These are phyloP conservation scores for Exophiala calicioides DNA, from an alignment of 2,329 filamentous ascomycete genomes.

Conservation along the genomic window DNA sequence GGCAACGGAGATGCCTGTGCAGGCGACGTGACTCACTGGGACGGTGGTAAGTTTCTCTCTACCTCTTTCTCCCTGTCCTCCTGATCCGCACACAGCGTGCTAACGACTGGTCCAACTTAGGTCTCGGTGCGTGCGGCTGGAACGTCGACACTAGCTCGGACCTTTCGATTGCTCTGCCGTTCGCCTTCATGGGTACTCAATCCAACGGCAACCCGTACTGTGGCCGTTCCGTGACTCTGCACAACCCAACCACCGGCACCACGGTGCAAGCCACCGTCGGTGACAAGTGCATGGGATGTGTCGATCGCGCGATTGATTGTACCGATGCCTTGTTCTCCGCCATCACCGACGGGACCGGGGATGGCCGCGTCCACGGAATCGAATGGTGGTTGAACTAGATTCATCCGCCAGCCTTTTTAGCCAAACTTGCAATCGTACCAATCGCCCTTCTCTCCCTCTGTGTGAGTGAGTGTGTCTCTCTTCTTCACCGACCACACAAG, in stretches of 20 bases:
- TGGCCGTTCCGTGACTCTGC: slow-evolving; percentile 67
- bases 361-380: slow-evolving; percentile 46
- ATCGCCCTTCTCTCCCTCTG: too few relatives aligned
- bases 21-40: slow-evolving; percentile 76
- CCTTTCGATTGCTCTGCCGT: slow-evolving; percentile 69
- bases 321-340: slow-evolving; percentile 40
- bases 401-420: not conserved
- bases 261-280: slow-evolving; percentile 60
- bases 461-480: too few relatives aligned
- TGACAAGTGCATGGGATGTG: slow-evolving; percentile 77
- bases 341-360: slow-evolving; percentile 35
- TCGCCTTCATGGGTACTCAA: slow-evolving; percentile 61
- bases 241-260: slow-evolving; percentile 53
- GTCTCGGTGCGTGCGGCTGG: slow-evolving; percentile 65
- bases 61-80: not conserved
- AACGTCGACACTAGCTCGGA: slow-evolving; percentile 59
- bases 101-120: slow-evolving; percentile 14
- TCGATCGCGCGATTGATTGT: slow-evolving; percentile 33
- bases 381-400: slow-evolving; percentile 43
- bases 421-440: too few relatives aligned
- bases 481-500: not conserved
- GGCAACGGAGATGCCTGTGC: slow-evolving; percentile 41
- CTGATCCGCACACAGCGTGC: too few relatives aligned
- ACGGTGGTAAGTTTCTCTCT: slow-evolving; percentile 50
- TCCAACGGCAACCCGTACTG: slow-evolving; percentile 73